Evolutionary conservation across 2,329 filamentous ascomycete genomes (phyloP), one percentile per base, ranked within the genome.

Genomic region (Magnaporthiopsis poae): DNA sequence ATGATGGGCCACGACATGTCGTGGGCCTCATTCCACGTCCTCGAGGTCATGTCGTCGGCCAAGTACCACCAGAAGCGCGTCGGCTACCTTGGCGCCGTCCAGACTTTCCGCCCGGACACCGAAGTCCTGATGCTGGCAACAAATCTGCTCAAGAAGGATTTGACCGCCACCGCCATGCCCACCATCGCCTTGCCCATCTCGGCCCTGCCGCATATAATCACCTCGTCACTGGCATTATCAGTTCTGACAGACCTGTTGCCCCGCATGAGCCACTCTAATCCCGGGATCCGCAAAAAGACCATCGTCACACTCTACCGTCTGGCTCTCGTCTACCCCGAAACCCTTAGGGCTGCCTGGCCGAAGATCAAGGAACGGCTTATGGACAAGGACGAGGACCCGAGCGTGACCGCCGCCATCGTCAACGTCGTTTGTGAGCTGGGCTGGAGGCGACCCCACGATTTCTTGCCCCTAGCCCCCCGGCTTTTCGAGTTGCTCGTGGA

Each of bases 1-100:
- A 99, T 99, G 95, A 93, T 98, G 72, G 95, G 95, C 18, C 91
- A 98, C 76, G 95, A 98, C 78, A 99, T 99, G 95, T 97, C 94
- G 3, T 99, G 95, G 95, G 95, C 95, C 4, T 93, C 93, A 15
- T 99, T 99, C 79, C 91, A 99, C 76, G 94, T 98, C 65, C 88
- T 99, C 63, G 95, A 99, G 80, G 95, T 99, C 79, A 99, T 99
- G 95, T 96, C 93, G 56, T 96, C 92, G 59, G 84, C 90, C 63
- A 98, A 97, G 76, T 96, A 96, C 77, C 85, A 92, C 71, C 94
- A 97, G 78, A 99, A 99, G 79, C 86, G 94, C 70, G 92, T 97
- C 61, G 95, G 94, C 67, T 99, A 99, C 76, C 83, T 99, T 27
- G 94, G 90, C 18, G 95, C 95, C 11, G 92, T 96, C 36, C 95